phyloP scores from a whole-genome alignment of 164 flowering plant species.

The Vitis riparia region DNA sequence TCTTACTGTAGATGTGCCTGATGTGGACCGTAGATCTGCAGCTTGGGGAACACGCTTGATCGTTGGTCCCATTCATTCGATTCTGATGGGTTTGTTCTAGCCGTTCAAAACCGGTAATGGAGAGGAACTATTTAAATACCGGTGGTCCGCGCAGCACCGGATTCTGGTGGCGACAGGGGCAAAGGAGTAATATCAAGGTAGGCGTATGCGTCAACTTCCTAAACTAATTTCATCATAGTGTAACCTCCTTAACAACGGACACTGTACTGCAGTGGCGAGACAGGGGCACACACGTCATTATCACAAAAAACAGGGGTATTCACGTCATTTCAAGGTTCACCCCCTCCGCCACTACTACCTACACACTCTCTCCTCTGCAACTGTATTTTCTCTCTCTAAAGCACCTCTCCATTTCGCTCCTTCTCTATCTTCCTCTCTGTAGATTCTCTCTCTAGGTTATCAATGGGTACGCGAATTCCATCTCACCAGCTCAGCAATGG shows the following conservation, averaged over 20 bases:
- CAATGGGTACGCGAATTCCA: slow-evolving; percentile 62
- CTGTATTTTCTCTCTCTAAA: slow-evolving; percentile 4
- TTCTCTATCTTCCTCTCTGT: slow-evolving; percentile 9
- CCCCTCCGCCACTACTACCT: background rate
- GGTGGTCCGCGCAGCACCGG: too few relatives aligned
- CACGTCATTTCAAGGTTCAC: slow-evolving; percentile 12
- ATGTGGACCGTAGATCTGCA: too few relatives aligned
- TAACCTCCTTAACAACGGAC: background rate
- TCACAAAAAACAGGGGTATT: slow-evolving; percentile 4
- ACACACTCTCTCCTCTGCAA: background rate
- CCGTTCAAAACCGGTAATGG: too few relatives aligned
- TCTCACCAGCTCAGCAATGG: slow-evolving; percentile 79
- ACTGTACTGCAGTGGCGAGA: background rate
- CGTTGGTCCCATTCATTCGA: too few relatives aligned
- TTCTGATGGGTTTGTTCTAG: too few relatives aligned
- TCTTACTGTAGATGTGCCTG: too few relatives aligned
- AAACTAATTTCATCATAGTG: too few relatives aligned
- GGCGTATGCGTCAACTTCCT: too few relatives aligned
- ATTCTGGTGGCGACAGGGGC: too few relatives aligned
- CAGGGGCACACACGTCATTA: slow-evolving; percentile 25
- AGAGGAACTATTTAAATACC: too few relatives aligned
- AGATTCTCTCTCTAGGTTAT: background rate
- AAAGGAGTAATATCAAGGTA: too few relatives aligned
- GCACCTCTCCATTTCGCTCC: slow-evolving; percentile 6
- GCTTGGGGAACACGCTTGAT: too few relatives aligned